Percentiles rank a stretch among this genome's conserved stretches.
These are phyloP conservation scores for Crucibulum laeve DNA, from an alignment of 768 basidiomycete genomes.

Conservation along the genomic window DNA sequence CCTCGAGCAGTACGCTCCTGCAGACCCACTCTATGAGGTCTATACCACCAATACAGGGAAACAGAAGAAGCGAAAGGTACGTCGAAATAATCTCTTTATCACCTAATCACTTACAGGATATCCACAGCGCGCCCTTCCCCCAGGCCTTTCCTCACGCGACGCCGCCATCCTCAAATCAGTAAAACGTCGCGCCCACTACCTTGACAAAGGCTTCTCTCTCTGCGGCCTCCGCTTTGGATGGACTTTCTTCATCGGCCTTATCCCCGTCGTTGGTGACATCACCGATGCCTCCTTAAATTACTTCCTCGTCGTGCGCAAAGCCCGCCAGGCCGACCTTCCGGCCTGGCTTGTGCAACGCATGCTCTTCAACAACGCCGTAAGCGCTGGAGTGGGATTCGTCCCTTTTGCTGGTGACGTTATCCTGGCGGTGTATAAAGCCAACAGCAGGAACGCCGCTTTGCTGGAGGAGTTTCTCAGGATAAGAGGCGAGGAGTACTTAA, in stretches of 20 bases:
- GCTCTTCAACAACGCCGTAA: conserved; percentile 72
- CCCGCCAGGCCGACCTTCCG: conserved; percentile 66
- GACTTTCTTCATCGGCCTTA: conserved; percentile 75
- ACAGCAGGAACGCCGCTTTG: conserved; percentile 82
- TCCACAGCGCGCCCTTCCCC: conserved; percentile 60
- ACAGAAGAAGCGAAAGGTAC: conserved; percentile 53
- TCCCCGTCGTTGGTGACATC: conserved; percentile 69
- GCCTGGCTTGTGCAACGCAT: conserved; percentile 67
- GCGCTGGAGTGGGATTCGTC: conserved; percentile 59
- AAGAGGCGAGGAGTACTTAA: conserved; percentile 71
- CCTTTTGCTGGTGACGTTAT: conserved; percentile 75
- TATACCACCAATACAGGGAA: conserved; percentile 54
- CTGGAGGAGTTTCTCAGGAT: conserved; percentile 82
- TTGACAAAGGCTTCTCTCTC: conserved; percentile 82
- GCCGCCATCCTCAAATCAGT: conserved; percentile 70
- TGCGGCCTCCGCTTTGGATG: conserved; percentile 85
- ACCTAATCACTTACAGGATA: conserved; percentile 1
- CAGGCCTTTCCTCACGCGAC: conserved; percentile 75
- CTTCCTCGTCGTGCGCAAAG: conserved; percentile 70
- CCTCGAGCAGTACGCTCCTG: conserved; percentile 61
- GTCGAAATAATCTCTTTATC: conserved; percentile 10
- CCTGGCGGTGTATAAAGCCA: conserved; percentile 79
- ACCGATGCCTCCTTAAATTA: conserved; percentile 67
- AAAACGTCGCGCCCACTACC: conserved; percentile 72
- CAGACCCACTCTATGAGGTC: conserved; percentile 71